phyloP scores from a whole-genome alignment of 768 basidiomycete species.

The Pisolithus orientalis region DNA sequence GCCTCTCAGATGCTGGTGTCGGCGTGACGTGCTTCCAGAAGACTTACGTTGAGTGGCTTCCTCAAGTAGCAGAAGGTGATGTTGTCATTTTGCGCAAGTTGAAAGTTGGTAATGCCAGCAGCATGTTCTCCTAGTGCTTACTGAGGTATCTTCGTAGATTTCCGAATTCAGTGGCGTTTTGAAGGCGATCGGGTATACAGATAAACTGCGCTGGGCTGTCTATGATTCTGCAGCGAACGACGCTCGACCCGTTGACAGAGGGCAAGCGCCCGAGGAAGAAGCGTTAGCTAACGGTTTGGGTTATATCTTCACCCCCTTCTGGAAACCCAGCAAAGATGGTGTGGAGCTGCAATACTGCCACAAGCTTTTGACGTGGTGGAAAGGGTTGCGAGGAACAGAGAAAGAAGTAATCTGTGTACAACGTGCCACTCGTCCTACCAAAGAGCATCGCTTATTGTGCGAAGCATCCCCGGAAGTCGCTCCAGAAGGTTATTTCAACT shows the following conservation, averaged over 20 bases:
- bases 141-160: constrained; percentile 22
- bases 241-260: constrained; percentile 33
- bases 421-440: constrained; percentile 7
- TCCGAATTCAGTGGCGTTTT: constrained; percentile 21
- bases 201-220: constrained; percentile 50
- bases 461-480: constrained; percentile 40
- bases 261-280: constrained; percentile 32
- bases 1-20: constrained; percentile 17
- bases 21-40: constrained; percentile 49
- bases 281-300: constrained; percentile 30
- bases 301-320: constrained; percentile 39
- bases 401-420: constrained; percentile 12
- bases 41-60: constrained; percentile 43
- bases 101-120: constrained; percentile 32
- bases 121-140: not conserved
- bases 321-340: constrained; percentile 28
- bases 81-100: constrained; percentile 45
- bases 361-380: constrained; percentile 47
- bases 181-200: constrained; percentile 40
- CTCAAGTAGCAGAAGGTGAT: constrained; percentile 41
- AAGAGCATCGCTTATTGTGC: constrained; percentile 44
- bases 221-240: constrained; percentile 37
- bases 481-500: constrained; percentile 53
- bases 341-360: constrained; percentile 39
- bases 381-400: constrained; percentile 20